Percentiles rank a stretch among this genome's conserved stretches.
Evolutionary conservation across 768 basidiomycete genomes (phyloP).

Genomic region (Tulasnella sp.): DNA sequence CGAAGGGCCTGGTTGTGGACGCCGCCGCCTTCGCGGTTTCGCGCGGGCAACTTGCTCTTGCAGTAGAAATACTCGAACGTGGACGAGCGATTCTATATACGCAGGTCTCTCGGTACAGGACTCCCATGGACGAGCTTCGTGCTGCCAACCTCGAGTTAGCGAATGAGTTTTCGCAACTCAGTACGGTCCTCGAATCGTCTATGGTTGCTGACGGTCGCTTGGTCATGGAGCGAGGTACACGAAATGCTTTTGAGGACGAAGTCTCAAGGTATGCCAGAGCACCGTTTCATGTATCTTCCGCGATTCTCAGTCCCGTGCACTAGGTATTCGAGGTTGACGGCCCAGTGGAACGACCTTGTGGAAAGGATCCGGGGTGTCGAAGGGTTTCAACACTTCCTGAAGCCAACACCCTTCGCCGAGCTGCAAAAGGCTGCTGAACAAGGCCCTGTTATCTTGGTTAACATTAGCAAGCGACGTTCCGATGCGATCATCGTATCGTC

Average conservation of each 20-base stretch:
- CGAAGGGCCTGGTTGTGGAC: neutral
- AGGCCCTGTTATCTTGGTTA: too few species aligned
- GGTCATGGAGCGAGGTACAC: neutral
- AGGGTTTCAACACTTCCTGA: too few species aligned
- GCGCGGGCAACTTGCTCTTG: neutral
- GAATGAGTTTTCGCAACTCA: neutral
- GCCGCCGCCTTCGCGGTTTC: neutral
- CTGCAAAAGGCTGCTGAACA: too few species aligned
- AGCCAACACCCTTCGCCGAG: too few species aligned
- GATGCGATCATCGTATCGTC: too few species aligned
- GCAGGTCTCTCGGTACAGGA: neutral
- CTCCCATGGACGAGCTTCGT: neutral
- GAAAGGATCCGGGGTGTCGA: too few species aligned
- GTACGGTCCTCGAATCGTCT: neutral
- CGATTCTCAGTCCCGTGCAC: too few species aligned
- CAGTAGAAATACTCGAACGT: neutral
- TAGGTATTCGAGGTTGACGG: too few species aligned
- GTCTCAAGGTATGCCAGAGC: too few species aligned
- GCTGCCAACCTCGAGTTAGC: neutral
- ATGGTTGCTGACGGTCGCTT: neutral
- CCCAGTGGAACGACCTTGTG: too few species aligned
- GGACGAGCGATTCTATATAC: neutral
- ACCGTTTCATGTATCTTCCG: too few species aligned
- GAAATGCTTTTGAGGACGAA: neutral
- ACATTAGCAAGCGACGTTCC: too few species aligned